Evolutionary conservation across 257 asterid species (phyloP).

Genomic region (Solanum infundibuliforme): DNA sequence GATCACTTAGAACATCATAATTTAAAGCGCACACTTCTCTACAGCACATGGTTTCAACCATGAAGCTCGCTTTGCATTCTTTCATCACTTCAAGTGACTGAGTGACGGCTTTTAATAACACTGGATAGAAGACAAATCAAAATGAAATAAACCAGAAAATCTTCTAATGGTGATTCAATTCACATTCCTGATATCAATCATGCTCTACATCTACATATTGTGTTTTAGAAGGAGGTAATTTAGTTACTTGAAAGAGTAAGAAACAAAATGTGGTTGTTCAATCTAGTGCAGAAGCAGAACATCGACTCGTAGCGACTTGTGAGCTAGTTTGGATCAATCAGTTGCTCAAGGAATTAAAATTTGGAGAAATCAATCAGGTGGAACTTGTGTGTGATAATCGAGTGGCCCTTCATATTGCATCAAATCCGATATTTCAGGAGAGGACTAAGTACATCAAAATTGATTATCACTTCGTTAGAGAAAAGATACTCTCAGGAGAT

Average conservation of each 20-base stretch:
- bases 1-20: not conserved
- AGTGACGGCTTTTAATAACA: not conserved
- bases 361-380: not conserved
- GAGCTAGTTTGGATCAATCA: not conserved
- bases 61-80: not conserved
- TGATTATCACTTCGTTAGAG: not conserved
- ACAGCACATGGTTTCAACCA: not conserved
- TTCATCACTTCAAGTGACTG: not conserved
- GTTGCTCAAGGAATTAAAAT: not conserved
- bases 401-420: not conserved
- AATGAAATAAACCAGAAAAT: not conserved
- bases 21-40: not conserved
- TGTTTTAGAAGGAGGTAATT: not conserved
- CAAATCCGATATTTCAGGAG: not conserved
- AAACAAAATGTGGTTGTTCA: not conserved
- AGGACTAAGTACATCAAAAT: not conserved
- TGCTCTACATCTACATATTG: not conserved
- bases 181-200: not conserved
- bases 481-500: not conserved
- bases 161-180: not conserved
- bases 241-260: not conserved
- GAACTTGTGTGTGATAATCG: not conserved
- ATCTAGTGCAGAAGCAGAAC: not conserved
- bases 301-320: not conserved
- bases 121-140: not conserved